phyloP scores from a whole-genome alignment of 371 early-diverging fungal species.

The Cokeromyces recurvatus region DNA sequence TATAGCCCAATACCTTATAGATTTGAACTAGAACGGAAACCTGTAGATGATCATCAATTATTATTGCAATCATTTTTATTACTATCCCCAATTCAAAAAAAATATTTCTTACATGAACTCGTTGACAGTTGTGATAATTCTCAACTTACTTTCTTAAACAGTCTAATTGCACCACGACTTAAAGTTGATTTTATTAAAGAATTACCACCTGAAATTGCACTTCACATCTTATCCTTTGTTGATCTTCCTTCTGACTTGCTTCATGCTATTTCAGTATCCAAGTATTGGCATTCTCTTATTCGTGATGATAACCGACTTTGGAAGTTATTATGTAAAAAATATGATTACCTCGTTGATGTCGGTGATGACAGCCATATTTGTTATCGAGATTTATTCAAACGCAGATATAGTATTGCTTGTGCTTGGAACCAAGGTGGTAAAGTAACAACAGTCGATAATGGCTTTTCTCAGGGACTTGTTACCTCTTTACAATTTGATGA shows the following conservation, averaged over 20 bases:
- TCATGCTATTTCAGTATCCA: constrained; percentile 66
- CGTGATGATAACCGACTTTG: constrained; percentile 49
- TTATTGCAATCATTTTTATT: constrained; percentile 29
- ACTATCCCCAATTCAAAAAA: constrained; percentile 30
- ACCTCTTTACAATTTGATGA: constrained; percentile 86
- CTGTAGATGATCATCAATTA: background rate
- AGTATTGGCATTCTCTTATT: constrained; percentile 67
- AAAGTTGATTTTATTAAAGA: constrained; percentile 77
- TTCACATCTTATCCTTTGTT: constrained; percentile 62
- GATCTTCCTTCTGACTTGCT: constrained; percentile 65
- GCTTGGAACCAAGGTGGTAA: constrained; percentile 75
- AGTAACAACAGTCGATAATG: constrained; percentile 63
- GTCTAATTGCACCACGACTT: constrained; percentile 56
- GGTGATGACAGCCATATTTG: constrained; percentile 12
- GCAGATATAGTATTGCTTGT: constrained; percentile 61
- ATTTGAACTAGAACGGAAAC: constrained; percentile 1
- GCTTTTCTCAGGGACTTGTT: constrained; percentile 72
- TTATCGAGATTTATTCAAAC: constrained; percentile 69
- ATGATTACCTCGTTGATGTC: constrained; percentile 21
- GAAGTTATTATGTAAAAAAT: constrained; percentile 39
- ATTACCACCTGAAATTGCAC: constrained; percentile 70
- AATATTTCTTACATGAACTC: constrained; percentile 40
- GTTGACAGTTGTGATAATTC: constrained; percentile 49
- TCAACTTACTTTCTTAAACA: constrained; percentile 54
- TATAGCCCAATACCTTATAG: constrained; percentile 21